Base-by-base conservation (phyloP, 2,329 filamentous ascomycete species). In the Metarhizium humberi region DNA sequence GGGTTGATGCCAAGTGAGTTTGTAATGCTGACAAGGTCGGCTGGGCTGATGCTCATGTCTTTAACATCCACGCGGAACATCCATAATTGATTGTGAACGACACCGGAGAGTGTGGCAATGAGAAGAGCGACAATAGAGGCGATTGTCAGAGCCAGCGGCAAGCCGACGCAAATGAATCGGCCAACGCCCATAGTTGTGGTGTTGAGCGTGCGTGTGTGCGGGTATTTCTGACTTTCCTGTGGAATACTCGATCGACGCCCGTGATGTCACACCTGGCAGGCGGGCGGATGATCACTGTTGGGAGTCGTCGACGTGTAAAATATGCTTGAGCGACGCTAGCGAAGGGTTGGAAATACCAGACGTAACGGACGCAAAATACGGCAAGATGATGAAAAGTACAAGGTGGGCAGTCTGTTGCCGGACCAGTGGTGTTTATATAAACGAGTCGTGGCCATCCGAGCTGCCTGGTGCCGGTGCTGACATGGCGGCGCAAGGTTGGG, bases 81-180 rank as follows among this genome's bases (percentile, higher is more conserved):
- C 69, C 78, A 80, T 42, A 84, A 69, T 61, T 69, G 72, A 67
- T 81, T 80, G 73, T 79, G 76, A 56, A 76, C 70, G 42, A 85
- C 73, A 56, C 80, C 81, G 32, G 76, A 75, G 51, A 84, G 75
- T 49, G 77, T 76, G 16, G 76, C 80, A 50, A 84, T 74, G 58
- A 85, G 71, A 60, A 86, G 71, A 62, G 87, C 87, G 64, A 94
- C 74, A 64, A 96, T 77, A 57, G 88, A 86, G 60, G 80, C 87
- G 64, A 94, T 74, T 20, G 90, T 92, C 66, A 96, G 80, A 60
- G 82, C 77, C 73, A 96, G 91, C 58, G 92, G 92, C 76, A 91
- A 77, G 73, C 88, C 82, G 73, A 97, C 94, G 74, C 91, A 96
- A 70, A 88, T 76, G 65, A 92, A 83, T 67, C 92, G 84, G 63